Base-by-base conservation (phyloP, 2,329 filamentous ascomycete species). In the Helicocarpus griseus region DNA sequence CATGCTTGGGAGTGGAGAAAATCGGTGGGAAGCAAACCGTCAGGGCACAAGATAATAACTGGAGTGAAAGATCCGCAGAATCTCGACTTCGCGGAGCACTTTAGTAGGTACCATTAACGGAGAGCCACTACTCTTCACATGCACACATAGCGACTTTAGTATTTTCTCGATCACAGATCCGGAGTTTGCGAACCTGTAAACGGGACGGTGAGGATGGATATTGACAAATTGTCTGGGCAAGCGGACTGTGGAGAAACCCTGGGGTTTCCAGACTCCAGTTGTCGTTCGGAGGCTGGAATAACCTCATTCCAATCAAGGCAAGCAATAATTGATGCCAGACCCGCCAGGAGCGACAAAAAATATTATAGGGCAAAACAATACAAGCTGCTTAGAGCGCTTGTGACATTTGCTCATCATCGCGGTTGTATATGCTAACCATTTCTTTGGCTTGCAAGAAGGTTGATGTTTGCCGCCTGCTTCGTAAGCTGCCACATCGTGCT, bases 271-370 rank as follows among this genome's bases (percentile, higher is more conserved):
- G n/a, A 8, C 28, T 43, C 14, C 3, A 2, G 21, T 4, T n/a
- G 40, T 28, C n/a, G n/a, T n/a, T n/a, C n/a, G n/a, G n/a, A n/a
- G n/a, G n/a, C n/a, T n/a, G n/a, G n/a, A n/a, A n/a, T n/a, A n/a
- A n/a, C n/a, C n/a, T n/a, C n/a, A n/a, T n/a, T n/a, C n/a, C n/a
- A n/a, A n/a, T n/a, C n/a, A n/a, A n/a, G n/a, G 31, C 9, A 35
- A 6, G 5, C n/a, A 14, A 24, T 17, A 3, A n/a, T 13, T 35
- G 22, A 13, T 35, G 17, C 11, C 29, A 35, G 21, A 47, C 21
- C 44, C 44, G 44, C 44, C 2, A 9, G 21, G 44, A 47, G 29
- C 31, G 44, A 47, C 44, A 35, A 35, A 47, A 47, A 47, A 31
- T 22, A 9, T 4, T 22, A 13, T 22, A 22, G 21, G 44, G 13